Evolutionary conservation across 2,329 filamentous ascomycete species (phyloP), one percentile per base, ranked within the genome.

Genomic region (Colletotrichum australisinense): DNA sequence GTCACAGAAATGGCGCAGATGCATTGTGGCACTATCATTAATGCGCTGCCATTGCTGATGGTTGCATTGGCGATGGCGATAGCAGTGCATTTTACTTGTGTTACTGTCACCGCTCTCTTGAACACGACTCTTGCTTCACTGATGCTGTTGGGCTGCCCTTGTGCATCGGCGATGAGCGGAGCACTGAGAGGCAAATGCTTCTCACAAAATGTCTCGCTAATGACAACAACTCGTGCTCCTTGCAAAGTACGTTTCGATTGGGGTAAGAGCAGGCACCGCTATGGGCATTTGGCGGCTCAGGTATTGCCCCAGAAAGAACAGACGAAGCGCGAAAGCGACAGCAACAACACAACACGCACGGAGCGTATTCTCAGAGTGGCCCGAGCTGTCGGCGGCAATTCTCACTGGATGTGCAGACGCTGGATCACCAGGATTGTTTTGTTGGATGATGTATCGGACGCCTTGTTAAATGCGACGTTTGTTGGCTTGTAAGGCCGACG

Each of bases 221-320:
- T 19, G 14, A 16, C 5, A 35, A 11, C 28, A 8, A 5, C 24
- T 57, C 30, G 14, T 59, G n/a, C 55, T 26, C n/a, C 26, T 66
- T 22, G 30, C 66, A 55, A 49, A 66, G 52, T 28, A 62, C 58
- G 69, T 68, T 72, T 72, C 69, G 57, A 72, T 72, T 56, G 69
- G 69, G 69, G 69, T 63, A 68, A 68, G 26, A 72, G 65, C 42
- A 69, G 65, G 69, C 57, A 28, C 65, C 56, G 69, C 64, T 42
- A 22, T 49, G 69, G 49, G n/a, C 28, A 38, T 72, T 63, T 14
- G 14, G 59, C 38, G 69, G 69, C 69, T 72, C 28, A 63, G 58
- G 58, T n/a, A 19, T 49, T 49, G 42, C 42, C 42, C 42, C 42
- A 49, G 42, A 49, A n/a, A 49, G 42, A 49, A 19, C 49, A 63